phyloP scores from a whole-genome alignment of 2,329 filamentous ascomycete genomes.

The Scolecobasidium constrictum region DNA sequence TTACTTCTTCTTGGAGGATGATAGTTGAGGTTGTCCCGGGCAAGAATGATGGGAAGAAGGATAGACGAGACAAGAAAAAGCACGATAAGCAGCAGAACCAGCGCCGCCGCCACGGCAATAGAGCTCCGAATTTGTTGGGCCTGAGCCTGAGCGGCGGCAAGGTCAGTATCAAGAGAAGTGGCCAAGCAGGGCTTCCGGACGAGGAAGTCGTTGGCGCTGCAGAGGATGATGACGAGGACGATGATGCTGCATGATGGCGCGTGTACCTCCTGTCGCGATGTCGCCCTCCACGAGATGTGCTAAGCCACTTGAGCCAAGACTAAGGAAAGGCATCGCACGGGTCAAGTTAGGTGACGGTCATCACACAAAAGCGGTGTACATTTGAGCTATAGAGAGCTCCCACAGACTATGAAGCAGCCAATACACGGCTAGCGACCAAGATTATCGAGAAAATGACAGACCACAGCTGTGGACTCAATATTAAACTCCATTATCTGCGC shows the following conservation, averaged over 20 bases:
- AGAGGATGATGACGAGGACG: slow-evolving; percentile 56
- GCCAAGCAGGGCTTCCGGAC: slow-evolving; percentile 28
- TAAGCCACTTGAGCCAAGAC: no score
- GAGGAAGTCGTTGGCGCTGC: slow-evolving; percentile 45
- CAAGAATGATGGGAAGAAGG: slow-evolving; percentile 15
- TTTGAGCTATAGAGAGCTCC: no score
- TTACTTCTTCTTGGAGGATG: slow-evolving; percentile 96
- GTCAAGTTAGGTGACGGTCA: no score
- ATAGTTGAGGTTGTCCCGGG: slow-evolving; percentile 51
- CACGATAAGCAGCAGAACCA: slow-evolving; percentile 10
- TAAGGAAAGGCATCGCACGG: no score
- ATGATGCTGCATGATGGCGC: slow-evolving; percentile 16
- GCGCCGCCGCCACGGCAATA: slow-evolving; percentile 15
- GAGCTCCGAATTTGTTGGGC: slow-evolving; percentile 19
- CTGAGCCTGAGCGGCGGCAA: slow-evolving; percentile 28
- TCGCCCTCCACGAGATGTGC: no score
- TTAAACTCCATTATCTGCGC: no score
- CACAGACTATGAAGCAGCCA: no score
- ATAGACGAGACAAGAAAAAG: slow-evolving; percentile 14
- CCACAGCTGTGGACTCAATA: no score
- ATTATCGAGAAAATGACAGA: no score
- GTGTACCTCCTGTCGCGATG: background rate
- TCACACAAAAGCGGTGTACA: no score
- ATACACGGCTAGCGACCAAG: no score
- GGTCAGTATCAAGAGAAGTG: slow-evolving; percentile 10